Conservation (phyloP, 164 flowering plant species). For the Vitis vinifera region DNA sequence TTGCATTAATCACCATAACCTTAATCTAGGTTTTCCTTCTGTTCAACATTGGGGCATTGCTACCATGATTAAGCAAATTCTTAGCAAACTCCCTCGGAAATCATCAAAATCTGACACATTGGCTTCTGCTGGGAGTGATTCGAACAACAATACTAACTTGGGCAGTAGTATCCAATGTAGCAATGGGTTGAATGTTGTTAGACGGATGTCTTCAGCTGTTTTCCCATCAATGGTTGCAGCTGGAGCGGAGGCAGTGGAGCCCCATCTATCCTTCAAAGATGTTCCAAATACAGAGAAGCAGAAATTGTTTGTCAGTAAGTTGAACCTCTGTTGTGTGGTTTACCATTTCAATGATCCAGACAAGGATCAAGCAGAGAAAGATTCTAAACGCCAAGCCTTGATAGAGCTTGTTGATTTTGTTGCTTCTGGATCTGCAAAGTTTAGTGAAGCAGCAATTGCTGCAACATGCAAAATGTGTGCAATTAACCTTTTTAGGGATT, state of each 20-base stretch:
- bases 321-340: conserved; percentile 44
- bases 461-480: conserved; percentile 58
- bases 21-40: conserved; percentile 11
- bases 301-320: conserved; percentile 51
- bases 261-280: conserved; percentile 53
- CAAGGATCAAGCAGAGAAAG: conserved; percentile 31
- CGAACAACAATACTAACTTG: conserved; percentile 21
- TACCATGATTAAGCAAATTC: conserved; percentile 52
- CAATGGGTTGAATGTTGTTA: conserved; percentile 45
- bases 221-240: conserved; percentile 49
- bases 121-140: conserved; percentile 27
- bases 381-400: conserved; percentile 46
- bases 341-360: conserved; percentile 41
- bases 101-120: conserved; percentile 33
- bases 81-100: conserved; percentile 48
- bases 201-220: conserved; percentile 57
- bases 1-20: neutral
- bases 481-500: conserved; percentile 50
- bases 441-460: conserved; percentile 52
- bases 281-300: conserved; percentile 51
- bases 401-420: conserved; percentile 58
- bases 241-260: conserved; percentile 49
- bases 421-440: conserved; percentile 49
- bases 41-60: conserved; percentile 14
- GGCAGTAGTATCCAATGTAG: conserved; percentile 29